phyloP scores from a whole-genome alignment of 768 basidiomycete genomes.

The Lepiota brunneoincarnata region DNA sequence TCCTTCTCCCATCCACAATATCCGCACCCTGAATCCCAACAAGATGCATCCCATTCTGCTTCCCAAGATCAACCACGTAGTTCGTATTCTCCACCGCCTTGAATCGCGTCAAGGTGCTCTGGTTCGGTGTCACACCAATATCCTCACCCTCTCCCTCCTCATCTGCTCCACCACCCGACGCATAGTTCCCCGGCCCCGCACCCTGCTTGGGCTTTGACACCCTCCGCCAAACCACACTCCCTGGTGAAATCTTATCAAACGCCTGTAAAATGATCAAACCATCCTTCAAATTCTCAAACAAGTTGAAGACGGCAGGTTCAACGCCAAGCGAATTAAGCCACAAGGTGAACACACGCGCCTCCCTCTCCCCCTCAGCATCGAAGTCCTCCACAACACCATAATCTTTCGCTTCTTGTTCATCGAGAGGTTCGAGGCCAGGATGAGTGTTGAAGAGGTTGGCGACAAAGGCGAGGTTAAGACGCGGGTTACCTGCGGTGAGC shows the following conservation, averaged over 20 bases:
- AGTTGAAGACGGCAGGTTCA: conserved; percentile 92
- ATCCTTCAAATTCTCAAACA: conserved; percentile 95
- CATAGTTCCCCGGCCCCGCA: conserved; percentile 37
- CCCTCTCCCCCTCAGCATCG: conserved; percentile 97
- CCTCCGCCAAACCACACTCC: conserved; percentile 90
- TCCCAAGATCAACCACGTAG: conserved; percentile 90
- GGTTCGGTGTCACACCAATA: conserved; percentile 80
- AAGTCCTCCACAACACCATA: conserved; percentile 93
- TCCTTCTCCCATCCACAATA: conserved; percentile 91
- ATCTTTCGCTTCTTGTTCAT: conserved; percentile 90
- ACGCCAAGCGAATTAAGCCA: conserved; percentile 98
- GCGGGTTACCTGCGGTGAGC: conserved; percentile 91
- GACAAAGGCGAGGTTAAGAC: conserved; percentile 96
- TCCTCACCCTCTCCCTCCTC: conserved; percentile 73
- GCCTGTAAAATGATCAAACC: conserved; percentile 91
- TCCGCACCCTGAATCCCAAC: conserved; percentile 98
- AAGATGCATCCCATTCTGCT: conserved; percentile 90
- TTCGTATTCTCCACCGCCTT: conserved; percentile 99
- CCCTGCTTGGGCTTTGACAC: conserved; percentile 92
- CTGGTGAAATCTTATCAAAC: conserved; percentile 93
- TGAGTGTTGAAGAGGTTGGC: conserved; percentile 99
- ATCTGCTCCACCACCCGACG: conserved; percentile 32
- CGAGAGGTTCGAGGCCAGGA: conserved; percentile 91
- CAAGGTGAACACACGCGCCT: conserved; percentile 95
- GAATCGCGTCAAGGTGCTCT: conserved; percentile 86